Percentiles rank a stretch among this genome's conserved stretches.
phyloP scores from a whole-genome alignment of 2,329 filamentous ascomycete species.

The Aphanocladium album region DNA sequence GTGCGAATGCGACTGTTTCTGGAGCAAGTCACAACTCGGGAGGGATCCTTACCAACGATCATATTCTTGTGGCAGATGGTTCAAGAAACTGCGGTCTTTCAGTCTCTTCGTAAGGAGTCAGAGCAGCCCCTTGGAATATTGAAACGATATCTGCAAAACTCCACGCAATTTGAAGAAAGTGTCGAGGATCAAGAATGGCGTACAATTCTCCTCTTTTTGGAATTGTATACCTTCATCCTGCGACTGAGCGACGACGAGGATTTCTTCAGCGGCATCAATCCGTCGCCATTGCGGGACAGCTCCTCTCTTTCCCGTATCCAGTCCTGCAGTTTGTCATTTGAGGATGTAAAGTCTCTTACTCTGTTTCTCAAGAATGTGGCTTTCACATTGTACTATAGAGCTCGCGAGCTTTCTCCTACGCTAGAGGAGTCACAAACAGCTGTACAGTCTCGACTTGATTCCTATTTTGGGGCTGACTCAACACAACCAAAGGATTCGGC shows the following conservation, averaged over 20 bases:
- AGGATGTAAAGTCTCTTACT: constrained; percentile 69
- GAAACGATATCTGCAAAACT: constrained; percentile 25
- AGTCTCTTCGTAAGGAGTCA: constrained; percentile 25
- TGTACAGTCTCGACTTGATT: constrained; percentile 23
- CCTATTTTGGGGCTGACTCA: constrained; percentile 22
- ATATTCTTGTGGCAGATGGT: constrained; percentile 75
- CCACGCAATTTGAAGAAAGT: constrained; percentile 19
- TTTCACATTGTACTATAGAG: constrained; percentile 83
- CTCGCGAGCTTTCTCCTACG: constrained; percentile 51
- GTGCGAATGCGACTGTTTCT: constrained; percentile 93
- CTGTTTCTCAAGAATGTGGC: constrained; percentile 85
- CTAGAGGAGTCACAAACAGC: constrained; percentile 19
- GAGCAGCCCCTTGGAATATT: constrained; percentile 26
- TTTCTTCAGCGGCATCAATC: constrained; percentile 63
- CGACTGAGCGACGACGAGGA: constrained; percentile 96
- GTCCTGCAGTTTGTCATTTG: constrained; percentile 63
- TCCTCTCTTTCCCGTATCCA: constrained; percentile 45
- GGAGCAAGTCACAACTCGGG: constrained; percentile 29
- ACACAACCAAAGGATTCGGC: constrained; percentile 5
- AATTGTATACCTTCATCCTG: constrained; percentile 88
- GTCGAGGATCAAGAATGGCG: constrained; percentile 65
- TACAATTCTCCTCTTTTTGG: constrained; percentile 82
- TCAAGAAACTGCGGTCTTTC: constrained; percentile 38
- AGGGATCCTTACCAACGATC: constrained; percentile 53
- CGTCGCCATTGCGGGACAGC: constrained; percentile 31